phyloP scores from a whole-genome alignment of 345 rosid species.

The Populus nigra region DNA sequence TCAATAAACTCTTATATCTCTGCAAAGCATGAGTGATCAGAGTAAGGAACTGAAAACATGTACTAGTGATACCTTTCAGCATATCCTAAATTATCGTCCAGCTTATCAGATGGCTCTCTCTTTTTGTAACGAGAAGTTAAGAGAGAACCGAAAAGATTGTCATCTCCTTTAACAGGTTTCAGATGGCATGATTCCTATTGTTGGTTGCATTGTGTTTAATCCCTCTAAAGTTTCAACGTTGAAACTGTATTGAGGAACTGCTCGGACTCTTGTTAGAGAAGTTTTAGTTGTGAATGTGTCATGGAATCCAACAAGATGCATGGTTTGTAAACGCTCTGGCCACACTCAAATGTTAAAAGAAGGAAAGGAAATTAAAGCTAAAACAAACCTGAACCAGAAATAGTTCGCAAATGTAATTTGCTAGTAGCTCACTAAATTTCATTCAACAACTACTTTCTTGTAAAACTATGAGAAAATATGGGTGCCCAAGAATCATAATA shows the following conservation, averaged over 20 bases:
- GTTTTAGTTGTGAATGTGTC: conserved; percentile 71
- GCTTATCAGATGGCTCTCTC: conserved; percentile 26
- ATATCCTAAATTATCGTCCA: conserved; percentile 14
- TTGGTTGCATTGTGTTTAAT: conserved; percentile 53
- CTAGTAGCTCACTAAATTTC: background rate
- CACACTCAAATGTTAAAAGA: conserved; percentile 75
- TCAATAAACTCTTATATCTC: conserved; percentile 68
- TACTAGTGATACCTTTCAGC: conserved; percentile 48
- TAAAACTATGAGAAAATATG: background rate
- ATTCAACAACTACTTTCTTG: background rate
- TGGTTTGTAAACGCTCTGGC: conserved; percentile 82
- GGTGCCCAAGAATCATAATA: background rate
- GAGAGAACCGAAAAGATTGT: conserved; percentile 42
- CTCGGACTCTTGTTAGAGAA: conserved; percentile 68
- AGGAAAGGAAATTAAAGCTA: conserved; percentile 14
- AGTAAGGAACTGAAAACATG: conserved; percentile 63
- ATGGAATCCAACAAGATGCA: conserved; percentile 73
- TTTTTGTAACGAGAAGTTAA: conserved; percentile 26
- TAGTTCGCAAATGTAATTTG: background rate
- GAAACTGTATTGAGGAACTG: conserved; percentile 79
- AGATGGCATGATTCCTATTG: conserved; percentile 82
- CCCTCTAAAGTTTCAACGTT: conserved; percentile 60
- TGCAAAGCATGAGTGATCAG: conserved; percentile 67
- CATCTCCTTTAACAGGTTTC: conserved; percentile 40
- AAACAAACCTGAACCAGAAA: background rate